A percentile compares a stretch with the other conserved stretches of the same genome.
Evolutionary conservation across 2,329 filamentous ascomycete species (phyloP).

Genomic region (Rasamsonia emersonii): DNA sequence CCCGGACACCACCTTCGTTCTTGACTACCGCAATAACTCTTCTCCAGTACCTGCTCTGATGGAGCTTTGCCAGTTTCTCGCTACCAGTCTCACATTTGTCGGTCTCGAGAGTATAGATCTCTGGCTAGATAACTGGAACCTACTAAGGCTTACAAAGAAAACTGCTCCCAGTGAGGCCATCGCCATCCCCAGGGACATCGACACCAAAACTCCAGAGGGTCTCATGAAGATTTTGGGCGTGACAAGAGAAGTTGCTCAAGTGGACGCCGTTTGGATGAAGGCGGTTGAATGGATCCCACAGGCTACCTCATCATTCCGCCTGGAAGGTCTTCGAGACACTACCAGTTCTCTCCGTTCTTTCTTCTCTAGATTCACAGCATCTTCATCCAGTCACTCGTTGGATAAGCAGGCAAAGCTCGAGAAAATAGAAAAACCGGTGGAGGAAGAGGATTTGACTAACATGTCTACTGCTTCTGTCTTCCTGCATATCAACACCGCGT

Average conservation of each 20-base stretch:
- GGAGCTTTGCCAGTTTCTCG: constrained; percentile 82
- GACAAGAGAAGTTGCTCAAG: constrained; percentile 78
- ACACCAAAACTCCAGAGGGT: constrained; percentile 73
- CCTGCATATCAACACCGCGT: constrained; percentile 76
- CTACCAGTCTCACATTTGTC: constrained; percentile 93
- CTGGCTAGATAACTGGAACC: constrained; percentile 77
- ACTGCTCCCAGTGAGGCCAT: constrained; percentile 68
- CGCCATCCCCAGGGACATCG: constrained; percentile 66
- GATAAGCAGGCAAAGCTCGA: constrained; percentile 32
- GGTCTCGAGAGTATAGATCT: constrained; percentile 80
- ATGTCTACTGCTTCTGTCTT: constrained; percentile 73
- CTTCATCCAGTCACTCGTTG: constrained; percentile 41
- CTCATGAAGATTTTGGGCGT: constrained; percentile 81
- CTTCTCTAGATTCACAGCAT: constrained; percentile 66
- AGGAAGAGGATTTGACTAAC: constrained; percentile 64
- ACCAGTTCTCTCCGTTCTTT: constrained; percentile 64
- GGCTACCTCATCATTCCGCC: constrained; percentile 23
- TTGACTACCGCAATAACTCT: constrained; percentile 85
- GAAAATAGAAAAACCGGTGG: constrained; percentile 51
- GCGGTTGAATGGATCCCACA: constrained; percentile 75
- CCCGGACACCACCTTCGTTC: constrained; percentile 77
- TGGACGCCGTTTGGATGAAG: constrained; percentile 83
- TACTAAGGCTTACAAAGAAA: constrained; percentile 75
- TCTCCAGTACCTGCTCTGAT: constrained; percentile 80
- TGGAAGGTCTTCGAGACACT: constrained; percentile 32